phyloP scores from a whole-genome alignment of 176 grass and related monocot genomes.

The Oryza nivara region DNA sequence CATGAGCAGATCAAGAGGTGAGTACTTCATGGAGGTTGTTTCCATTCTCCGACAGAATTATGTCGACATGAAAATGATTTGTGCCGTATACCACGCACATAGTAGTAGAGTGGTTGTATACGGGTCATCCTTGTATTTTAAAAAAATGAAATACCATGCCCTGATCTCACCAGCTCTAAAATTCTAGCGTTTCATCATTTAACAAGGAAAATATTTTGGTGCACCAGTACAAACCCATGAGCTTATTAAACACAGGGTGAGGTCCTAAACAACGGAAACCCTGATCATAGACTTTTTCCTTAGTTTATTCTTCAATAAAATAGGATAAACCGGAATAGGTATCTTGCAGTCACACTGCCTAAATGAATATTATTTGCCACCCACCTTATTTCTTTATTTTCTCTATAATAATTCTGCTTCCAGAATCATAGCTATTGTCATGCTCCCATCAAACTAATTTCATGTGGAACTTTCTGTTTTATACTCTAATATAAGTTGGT shows the following conservation, averaged over 20 bases:
- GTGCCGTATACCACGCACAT: background rate
- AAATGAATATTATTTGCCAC: slow-evolving; percentile 48
- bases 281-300: slow-evolving; percentile 41
- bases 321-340: slow-evolving; percentile 5
- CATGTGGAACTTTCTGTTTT: slow-evolving; percentile 24
- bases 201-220: slow-evolving; percentile 47
- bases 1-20: background rate
- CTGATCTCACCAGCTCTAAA: slow-evolving; percentile 45
- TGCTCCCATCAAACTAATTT: slow-evolving; percentile 20
- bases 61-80: slow-evolving; percentile 31
- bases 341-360: slow-evolving; percentile 16
- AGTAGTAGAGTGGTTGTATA: slow-evolving; percentile 46
- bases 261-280: slow-evolving; percentile 38
- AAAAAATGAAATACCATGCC: background rate
- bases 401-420: slow-evolving; percentile 23
- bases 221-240: slow-evolving; percentile 28
- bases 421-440: slow-evolving; percentile 45
- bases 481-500: slow-evolving; percentile 21
- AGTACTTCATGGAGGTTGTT: background rate
- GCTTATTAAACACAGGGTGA: slow-evolving; percentile 26
- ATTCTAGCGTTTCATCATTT: slow-evolving; percentile 13
- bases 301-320: slow-evolving; percentile 41
- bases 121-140: slow-evolving; percentile 14
- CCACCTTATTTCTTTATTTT: slow-evolving; percentile 33
- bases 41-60: slow-evolving; percentile 6